These are phyloP conservation scores for Chaetomium globosum DNA, from an alignment of 2,329 filamentous ascomycete genomes.

Conservation along the genomic window DNA sequence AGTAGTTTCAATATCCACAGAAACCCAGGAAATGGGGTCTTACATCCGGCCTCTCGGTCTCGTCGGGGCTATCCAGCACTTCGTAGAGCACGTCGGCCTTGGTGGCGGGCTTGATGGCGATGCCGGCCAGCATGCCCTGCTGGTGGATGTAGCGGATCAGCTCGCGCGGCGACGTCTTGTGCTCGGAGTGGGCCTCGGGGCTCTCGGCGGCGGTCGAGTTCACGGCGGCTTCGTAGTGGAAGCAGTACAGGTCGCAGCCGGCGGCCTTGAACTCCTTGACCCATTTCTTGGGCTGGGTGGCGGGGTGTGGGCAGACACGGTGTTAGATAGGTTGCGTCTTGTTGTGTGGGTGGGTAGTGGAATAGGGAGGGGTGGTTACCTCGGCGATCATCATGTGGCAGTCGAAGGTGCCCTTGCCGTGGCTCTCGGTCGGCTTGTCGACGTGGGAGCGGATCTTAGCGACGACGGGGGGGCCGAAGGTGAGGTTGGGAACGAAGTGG, in stretches of 20 bases:
- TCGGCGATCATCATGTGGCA: conserved; percentile 99
- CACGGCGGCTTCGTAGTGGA: conserved; percentile 96
- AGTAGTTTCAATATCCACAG: background rate
- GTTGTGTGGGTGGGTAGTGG: background rate
- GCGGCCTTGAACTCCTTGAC: conserved; percentile 92
- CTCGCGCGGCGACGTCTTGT: conserved; percentile 78
- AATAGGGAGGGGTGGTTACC: conserved; percentile 54
- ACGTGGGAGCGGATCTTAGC: conserved; percentile 90
- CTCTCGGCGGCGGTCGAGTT: conserved; percentile 77
- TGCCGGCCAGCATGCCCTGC: conserved; percentile 83
- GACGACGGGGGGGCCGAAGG: conserved; percentile 92
- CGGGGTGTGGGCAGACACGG: background rate
- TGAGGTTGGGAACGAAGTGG: conserved; percentile 98
- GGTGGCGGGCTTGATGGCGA: conserved; percentile 94
- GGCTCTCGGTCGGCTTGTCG: conserved; percentile 66
- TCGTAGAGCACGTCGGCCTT: conserved; percentile 90
- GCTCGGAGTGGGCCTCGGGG: conserved; percentile 68
- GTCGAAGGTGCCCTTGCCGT: conserved; percentile 91
- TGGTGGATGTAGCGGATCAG: conserved; percentile 90
- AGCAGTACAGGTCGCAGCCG: conserved; percentile 98
- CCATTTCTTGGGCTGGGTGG: conserved; percentile 89
- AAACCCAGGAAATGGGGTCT: conserved; percentile 44
- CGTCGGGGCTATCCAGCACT: conserved; percentile 72
- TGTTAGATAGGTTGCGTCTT: background rate
- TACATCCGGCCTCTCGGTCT: conserved; percentile 84